A percentile compares a stretch with the other conserved stretches of the same genome.
phyloP scores from a whole-genome alignment of 306 rosid genomes.

The Abrus pulchellus region DNA sequence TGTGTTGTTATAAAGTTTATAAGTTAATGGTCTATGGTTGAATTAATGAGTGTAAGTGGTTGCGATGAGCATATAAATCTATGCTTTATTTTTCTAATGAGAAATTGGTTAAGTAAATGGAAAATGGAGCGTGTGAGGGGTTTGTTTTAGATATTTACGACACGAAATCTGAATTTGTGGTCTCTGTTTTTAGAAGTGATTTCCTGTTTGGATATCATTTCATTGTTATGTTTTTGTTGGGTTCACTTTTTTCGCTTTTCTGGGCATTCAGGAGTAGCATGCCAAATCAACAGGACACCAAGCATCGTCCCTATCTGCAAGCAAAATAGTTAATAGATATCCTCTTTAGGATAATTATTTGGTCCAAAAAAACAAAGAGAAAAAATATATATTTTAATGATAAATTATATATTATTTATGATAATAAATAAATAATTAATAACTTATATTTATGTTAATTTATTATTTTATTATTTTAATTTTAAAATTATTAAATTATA shows the following conservation, averaged over 20 bases:
- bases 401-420: no score
- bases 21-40: neutral
- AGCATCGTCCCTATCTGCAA: neutral
- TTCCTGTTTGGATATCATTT: neutral
- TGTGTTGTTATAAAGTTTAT: neutral
- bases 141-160: neutral
- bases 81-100: neutral
- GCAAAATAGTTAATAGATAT: no score
- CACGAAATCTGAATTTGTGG: constrained; percentile 8
- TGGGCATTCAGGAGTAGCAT: neutral
- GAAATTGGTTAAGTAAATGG: neutral
- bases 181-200: neutral
- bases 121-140: neutral
- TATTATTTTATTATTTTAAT: no score
- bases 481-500: no score
- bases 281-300: neutral
- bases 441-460: no score
- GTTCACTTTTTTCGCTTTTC: neutral
- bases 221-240: neutral
- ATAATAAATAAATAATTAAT: no score
- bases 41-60: neutral
- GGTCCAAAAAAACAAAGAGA: no score
- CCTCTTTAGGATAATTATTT: no score
- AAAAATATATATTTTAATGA: no score
- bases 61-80: neutral